Conservation (phyloP, 1,284 basidiomycete genomes). For the Stygiomarasmius scandens region DNA sequence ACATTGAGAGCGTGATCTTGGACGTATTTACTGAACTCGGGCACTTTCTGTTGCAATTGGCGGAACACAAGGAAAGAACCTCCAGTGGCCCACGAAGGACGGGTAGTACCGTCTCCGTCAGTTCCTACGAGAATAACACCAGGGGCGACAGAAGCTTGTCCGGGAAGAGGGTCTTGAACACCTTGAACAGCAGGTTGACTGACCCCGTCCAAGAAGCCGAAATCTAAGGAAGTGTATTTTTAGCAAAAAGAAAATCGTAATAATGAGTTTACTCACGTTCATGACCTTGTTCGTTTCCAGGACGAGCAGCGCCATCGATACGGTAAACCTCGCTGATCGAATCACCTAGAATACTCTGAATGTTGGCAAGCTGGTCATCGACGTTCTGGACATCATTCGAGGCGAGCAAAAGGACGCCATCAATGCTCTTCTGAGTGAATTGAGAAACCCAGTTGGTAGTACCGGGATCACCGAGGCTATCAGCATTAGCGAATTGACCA, state of each 20-base stretch:
- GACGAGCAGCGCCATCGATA: slow-evolving; percentile 34
- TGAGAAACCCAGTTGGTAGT: slow-evolving; percentile 33
- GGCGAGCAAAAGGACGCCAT: slow-evolving; percentile 40
- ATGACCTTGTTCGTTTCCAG: slow-evolving; percentile 35
- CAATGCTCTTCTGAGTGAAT: slow-evolving; percentile 33
- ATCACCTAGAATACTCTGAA: slow-evolving; percentile 26
- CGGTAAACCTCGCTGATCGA: slow-evolving; percentile 33
- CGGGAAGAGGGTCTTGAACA: slow-evolving; percentile 33
- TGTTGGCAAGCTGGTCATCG: slow-evolving; percentile 19
- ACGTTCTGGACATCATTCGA: slow-evolving; percentile 31
- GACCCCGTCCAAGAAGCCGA: slow-evolving; percentile 44
- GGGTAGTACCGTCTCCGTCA: slow-evolving; percentile 25
- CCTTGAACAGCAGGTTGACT: slow-evolving; percentile 39
- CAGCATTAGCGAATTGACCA: slow-evolving; percentile 34
- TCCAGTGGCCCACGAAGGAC: slow-evolving; percentile 30
- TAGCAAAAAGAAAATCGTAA: too few relatives aligned
- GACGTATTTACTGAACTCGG: slow-evolving; percentile 32
- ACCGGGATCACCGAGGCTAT: slow-evolving; percentile 29
- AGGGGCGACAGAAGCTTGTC: slow-evolving; percentile 32
- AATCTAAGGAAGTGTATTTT: slow-evolving; percentile 26
- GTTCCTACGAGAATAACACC: slow-evolving; percentile 39
- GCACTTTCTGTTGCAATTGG: slow-evolving; percentile 32
- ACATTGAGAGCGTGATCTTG: slow-evolving; percentile 23
- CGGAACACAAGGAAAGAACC: slow-evolving; percentile 36
- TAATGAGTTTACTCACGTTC: slow-evolving; percentile 40